Evolutionary conservation across 140 eudicot species (phyloP).

Genomic region (Anethum foeniculum): DNA sequence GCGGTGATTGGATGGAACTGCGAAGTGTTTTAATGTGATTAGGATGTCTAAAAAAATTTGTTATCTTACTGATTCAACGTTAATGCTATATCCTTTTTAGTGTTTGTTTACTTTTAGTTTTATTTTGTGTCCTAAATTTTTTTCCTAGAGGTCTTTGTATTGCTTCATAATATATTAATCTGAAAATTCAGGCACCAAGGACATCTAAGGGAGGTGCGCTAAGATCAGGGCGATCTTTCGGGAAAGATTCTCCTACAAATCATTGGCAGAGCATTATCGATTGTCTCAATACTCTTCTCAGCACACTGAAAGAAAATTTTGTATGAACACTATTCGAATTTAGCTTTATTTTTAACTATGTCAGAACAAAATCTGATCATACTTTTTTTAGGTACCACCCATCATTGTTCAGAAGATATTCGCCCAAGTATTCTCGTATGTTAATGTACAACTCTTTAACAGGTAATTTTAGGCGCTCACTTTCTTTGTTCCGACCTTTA

Average conservation of each 20-base stretch:
- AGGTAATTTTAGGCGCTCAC: slow-evolving; percentile 28
- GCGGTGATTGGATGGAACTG: background rate
- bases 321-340: slow-evolving; percentile 27
- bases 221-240: slow-evolving; percentile 80
- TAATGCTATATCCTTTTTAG: background rate
- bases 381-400: slow-evolving; percentile 51
- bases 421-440: slow-evolving; percentile 52
- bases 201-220: slow-evolving; percentile 62
- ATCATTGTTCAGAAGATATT: slow-evolving; percentile 60
- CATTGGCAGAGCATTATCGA: slow-evolving; percentile 83
- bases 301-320: slow-evolving; percentile 47
- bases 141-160: background rate
- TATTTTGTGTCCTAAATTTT: background rate
- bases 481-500: background rate
- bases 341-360: background rate
- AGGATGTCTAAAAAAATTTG: background rate
- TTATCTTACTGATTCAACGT: background rate
- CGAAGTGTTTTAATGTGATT: background rate
- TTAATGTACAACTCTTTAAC: slow-evolving; percentile 72
- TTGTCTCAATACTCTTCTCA: slow-evolving; percentile 41
- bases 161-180: background rate
- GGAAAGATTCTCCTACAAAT: slow-evolving; percentile 60
- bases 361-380: background rate
- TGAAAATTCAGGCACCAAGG: slow-evolving; percentile 63
- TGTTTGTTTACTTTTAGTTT: background rate